Percentiles rank a stretch among this genome's conserved stretches.
Conservation (phyloP, 2,329 filamentous ascomycete genomes). For the Claviceps sorghi region DNA sequence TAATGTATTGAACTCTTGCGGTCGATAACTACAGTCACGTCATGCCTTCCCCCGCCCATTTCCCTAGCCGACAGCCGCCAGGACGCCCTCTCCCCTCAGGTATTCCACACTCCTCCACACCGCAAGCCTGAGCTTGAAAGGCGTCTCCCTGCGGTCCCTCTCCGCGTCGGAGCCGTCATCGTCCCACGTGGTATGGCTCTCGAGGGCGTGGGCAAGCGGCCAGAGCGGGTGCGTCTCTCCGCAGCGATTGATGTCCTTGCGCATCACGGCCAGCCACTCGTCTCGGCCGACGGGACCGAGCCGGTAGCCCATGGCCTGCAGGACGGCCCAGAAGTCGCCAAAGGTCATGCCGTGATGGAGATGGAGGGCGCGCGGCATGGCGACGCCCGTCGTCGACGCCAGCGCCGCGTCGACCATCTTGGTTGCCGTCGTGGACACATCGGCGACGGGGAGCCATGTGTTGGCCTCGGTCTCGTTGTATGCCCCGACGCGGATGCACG, state of each 20-base stretch:
- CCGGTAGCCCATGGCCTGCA: background rate
- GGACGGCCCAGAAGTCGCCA: background rate
- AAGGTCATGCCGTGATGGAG: background rate
- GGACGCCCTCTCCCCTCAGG: background rate
- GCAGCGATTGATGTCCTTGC: background rate
- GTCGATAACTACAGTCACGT: too few relatives aligned
- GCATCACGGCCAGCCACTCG: background rate
- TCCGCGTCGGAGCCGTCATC: background rate
- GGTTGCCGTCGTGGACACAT: background rate
- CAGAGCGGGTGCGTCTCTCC: background rate
- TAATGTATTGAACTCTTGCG: too few relatives aligned
- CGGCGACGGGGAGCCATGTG: background rate
- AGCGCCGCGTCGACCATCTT: background rate
- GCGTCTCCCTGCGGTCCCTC: background rate
- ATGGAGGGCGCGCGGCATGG: too few relatives aligned
- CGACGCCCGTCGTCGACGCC: too few relatives aligned
- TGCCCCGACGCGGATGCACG: background rate
- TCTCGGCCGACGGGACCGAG: background rate
- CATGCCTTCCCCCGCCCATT: too few relatives aligned
- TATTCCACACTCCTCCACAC: background rate
- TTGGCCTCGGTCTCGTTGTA: background rate
- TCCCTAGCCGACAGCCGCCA: background rate
- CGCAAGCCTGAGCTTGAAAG: background rate
- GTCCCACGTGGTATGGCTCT: background rate
- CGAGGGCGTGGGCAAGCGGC: background rate